Conservation (phyloP, 2,329 filamentous ascomycete genomes). For the Neospermospora avenae region DNA sequence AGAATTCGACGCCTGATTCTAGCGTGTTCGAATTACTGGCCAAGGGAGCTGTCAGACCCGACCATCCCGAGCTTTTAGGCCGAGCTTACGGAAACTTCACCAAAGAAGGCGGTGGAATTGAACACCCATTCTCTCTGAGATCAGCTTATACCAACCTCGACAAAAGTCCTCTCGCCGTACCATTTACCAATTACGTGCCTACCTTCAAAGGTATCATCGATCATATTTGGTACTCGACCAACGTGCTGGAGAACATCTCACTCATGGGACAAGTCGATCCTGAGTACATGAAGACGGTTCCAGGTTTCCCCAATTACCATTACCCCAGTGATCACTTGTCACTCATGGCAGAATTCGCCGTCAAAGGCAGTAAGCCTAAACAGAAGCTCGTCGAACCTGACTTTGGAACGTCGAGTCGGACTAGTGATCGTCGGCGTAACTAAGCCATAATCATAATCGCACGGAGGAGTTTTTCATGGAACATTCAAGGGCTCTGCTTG, state of each 20-base stretch:
- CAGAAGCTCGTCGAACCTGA: constrained; percentile 33
- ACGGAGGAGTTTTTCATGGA: constrained; percentile 6
- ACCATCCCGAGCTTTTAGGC: constrained; percentile 75
- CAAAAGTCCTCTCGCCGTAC: constrained; percentile 77
- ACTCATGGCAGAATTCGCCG: constrained; percentile 64
- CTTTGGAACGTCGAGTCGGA: constrained; percentile 33
- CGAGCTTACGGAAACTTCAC: constrained; percentile 94
- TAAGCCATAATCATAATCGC: constrained; percentile 4
- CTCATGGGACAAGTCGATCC: constrained; percentile 68
- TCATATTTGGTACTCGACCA: constrained; percentile 96
- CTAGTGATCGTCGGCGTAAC: constrained; percentile 20
- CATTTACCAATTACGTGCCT: constrained; percentile 96
- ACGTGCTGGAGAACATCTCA: constrained; percentile 62
- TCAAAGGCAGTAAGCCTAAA: constrained; percentile 58
- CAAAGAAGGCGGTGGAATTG: constrained; percentile 69
- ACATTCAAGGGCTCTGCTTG: constrained; percentile 17
- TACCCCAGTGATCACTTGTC: constrained; percentile 73
- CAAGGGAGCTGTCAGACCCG: constrained; percentile 71
- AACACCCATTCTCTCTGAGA: constrained; percentile 90
- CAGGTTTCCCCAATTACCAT: constrained; percentile 72
- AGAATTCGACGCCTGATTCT: constrained; percentile 85
- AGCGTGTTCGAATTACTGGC: constrained; percentile 89
- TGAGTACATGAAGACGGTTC: constrained; percentile 66
- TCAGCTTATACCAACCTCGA: constrained; percentile 83
- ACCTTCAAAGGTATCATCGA: constrained; percentile 91